phyloP scores from a whole-genome alignment of 139 green algal genomes.

The Penium margaritaceum region DNA sequence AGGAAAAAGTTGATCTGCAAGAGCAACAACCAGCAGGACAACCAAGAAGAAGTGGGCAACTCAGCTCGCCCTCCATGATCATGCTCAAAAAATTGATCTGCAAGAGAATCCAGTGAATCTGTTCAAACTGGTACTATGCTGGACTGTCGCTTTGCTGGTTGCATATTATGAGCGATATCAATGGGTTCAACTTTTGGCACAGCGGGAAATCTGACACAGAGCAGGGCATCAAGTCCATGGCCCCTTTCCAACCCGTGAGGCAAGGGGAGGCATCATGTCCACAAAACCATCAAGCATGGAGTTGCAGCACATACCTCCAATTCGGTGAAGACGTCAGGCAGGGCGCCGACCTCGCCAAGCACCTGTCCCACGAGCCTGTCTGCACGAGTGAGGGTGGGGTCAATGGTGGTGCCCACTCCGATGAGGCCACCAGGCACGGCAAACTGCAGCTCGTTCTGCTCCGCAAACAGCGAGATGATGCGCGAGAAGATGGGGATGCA shows the following conservation, averaged over 20 bases:
- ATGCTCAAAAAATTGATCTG: conserved; percentile 4
- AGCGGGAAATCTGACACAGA: not conserved
- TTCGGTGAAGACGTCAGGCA: conserved; percentile 94
- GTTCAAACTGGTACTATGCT: no score
- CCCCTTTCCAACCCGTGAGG: no score
- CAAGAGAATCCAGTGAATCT: conserved; percentile 9
- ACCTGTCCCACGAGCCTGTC: conserved; percentile 91
- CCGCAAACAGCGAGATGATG: conserved; percentile 92
- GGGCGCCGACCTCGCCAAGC: conserved; percentile 80
- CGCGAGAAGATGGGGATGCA: conserved; percentile 91
- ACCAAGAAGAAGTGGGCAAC: not conserved
- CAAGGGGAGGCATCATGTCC: not conserved
- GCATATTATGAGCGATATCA: not conserved
- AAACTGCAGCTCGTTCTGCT: conserved; percentile 93
- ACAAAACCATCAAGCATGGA: not conserved
- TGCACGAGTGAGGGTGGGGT: conserved; percentile 92
- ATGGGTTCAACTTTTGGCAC: not conserved
- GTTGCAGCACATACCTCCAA: conserved; percentile 64
- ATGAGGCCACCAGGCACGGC: conserved; percentile 96
- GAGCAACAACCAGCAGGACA: not conserved
- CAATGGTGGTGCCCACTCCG: conserved; percentile 94
- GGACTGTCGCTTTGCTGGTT: no score
- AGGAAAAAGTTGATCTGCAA: conserved; percentile 90
- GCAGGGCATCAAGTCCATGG: no score
- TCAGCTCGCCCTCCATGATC: no score